These are phyloP conservation scores for Mitragyna speciosa DNA, from an alignment of 257 asterid genomes.

Conservation along the genomic window DNA sequence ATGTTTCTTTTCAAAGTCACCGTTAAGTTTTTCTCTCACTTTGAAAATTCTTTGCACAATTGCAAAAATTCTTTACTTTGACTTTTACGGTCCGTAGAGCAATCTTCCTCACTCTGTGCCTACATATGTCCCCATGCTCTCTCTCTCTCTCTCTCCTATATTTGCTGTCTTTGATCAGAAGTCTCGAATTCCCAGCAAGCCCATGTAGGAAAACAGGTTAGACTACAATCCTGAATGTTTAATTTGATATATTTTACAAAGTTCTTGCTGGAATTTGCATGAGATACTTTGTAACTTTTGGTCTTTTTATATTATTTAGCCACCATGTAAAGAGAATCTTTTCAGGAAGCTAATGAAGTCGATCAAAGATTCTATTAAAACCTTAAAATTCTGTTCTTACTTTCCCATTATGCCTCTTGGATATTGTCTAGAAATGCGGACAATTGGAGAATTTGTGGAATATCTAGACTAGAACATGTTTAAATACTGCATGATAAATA, in stretches of 20 bases:
- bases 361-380: background rate
- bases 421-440: background rate
- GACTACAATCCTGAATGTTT: background rate
- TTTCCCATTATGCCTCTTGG: background rate
- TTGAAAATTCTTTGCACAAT: background rate
- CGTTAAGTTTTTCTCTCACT: background rate
- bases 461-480: no score
- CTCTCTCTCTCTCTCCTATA: no score
- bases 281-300: background rate
- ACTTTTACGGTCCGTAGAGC: conserved; percentile 11
- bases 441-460: background rate
- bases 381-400: background rate
- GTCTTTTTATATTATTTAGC: background rate
- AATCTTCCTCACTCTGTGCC: background rate
- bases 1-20: conserved; percentile 19
- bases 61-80: conserved; percentile 9
- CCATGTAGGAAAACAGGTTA: conserved; percentile 12
- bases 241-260: background rate
- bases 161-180: background rate
- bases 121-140: no score
- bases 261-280: background rate
- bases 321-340: background rate
- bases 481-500: background rate
- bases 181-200: background rate
- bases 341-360: background rate